Evolutionary conservation across 768 basidiomycete species (phyloP), one percentile per base, ranked within the genome.

Genomic region (Lactarius sanguifluus): DNA sequence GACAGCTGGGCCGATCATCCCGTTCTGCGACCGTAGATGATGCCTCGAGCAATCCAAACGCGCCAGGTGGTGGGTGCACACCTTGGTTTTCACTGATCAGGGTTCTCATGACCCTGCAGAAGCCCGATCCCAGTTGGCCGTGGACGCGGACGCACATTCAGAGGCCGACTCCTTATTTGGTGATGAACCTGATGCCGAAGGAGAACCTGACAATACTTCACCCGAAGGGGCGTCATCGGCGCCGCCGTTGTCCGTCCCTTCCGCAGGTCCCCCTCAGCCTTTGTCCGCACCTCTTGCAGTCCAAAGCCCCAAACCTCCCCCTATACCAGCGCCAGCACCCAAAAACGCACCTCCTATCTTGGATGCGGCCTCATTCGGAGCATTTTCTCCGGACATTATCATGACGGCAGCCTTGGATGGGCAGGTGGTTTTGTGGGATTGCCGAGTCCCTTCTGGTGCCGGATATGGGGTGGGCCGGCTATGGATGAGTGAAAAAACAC

Each of bases 351-450:
- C 90, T 32, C 90, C 91, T 0, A 76, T 92, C 23, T 78, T 97
- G 40, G 86, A 91, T 69, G 77, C 84, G 0, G 74, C 80, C 12
- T 79, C 79, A 13, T 93, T 88, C 71, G 74, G 82, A 15, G 77
- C 81, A 13, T 92, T 86, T 76, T 96, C 94, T 10, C 79, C 88
- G 10, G 93, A 98, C 74, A 74, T 96, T 23, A 76, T 98, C 32
- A 83, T 99, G 85, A 94, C 92, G 12, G 88, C 92, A 36, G 89
- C 87, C 10, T 90, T 96, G 70, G 96, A 98, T 71, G 96, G 97
- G 2, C 92, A 96, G 74, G 85, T 98, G 18, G 84, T 95, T 57
- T 75, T 99, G 15, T 96, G 96, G 90, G 96, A 99, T 75, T 84
- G 88, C 72, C 80, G 96, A 69, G 85, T 85, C 40, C 80, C 87